phyloP scores from a whole-genome alignment of 2,329 filamentous ascomycete species.

The Lasiodiplodia theobromae region DNA sequence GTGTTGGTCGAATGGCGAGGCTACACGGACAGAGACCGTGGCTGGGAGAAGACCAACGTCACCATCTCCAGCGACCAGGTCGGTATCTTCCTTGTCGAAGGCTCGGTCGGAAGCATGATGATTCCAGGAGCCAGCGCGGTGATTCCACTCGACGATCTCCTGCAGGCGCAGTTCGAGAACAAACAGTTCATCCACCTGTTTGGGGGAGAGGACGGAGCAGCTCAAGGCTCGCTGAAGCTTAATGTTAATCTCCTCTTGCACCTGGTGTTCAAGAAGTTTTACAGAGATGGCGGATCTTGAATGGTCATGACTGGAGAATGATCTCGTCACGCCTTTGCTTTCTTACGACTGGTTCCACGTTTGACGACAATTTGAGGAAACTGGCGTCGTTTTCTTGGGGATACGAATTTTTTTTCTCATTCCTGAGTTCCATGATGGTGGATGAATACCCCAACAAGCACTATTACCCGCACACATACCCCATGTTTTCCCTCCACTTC shows the following conservation, averaged over 20 bases:
- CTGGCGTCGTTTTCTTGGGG: conserved; percentile 5
- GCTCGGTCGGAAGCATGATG: conserved; percentile 89
- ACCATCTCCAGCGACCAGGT: conserved; percentile 95
- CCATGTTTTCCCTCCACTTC: background rate
- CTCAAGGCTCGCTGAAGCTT: conserved; percentile 67
- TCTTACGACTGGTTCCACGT: conserved; percentile 12
- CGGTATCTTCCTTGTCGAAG: conserved; percentile 91
- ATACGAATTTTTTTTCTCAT: conserved; percentile 6
- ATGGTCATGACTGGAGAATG: background rate
- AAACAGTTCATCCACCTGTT: conserved; percentile 97
- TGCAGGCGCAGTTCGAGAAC: conserved; percentile 97
- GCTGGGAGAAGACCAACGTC: conserved; percentile 92
- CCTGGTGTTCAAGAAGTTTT: conserved; percentile 99
- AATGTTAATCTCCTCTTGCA: conserved; percentile 98
- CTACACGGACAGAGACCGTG: conserved; percentile 69
- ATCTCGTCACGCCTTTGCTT: conserved; percentile 1
- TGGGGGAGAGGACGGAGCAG: conserved; percentile 31
- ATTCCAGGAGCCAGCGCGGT: conserved; percentile 90
- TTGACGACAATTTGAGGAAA: conserved; percentile 1
- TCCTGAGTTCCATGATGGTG: background rate
- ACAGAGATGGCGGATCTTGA: conserved; percentile 54
- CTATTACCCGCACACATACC: background rate
- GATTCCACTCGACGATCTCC: conserved; percentile 87
- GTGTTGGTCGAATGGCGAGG: conserved; percentile 92
- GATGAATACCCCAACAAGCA: conserved; percentile 21